Evolutionary conservation across 2,329 filamentous ascomycete genomes (phyloP).

Genomic region (Elsinoe ampelina): DNA sequence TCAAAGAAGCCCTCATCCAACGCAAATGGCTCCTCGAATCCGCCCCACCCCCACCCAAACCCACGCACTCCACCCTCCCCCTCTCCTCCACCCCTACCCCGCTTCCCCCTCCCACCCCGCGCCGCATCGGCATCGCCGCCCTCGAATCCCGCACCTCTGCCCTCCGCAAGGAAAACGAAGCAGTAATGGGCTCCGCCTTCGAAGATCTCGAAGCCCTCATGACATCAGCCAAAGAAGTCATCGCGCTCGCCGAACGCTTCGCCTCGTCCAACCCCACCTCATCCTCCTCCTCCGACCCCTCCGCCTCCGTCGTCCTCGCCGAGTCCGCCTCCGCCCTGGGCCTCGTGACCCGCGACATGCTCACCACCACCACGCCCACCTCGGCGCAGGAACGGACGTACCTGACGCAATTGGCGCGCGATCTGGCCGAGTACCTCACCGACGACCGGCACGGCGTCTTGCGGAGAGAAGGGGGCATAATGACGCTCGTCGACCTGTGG

Average conservation of each 20-base stretch:
- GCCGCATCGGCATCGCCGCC: conserved; percentile 80
- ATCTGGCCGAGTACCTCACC: conserved; percentile 79
- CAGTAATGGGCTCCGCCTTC: conserved; percentile 87
- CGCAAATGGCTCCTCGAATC: conserved; percentile 90
- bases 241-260: conserved; percentile 84
- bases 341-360: conserved; percentile 88
- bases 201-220: conserved; percentile 94
- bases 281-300: conserved; percentile 41
- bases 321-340: conserved; percentile 78
- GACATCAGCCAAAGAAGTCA: conserved; percentile 93
- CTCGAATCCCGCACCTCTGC: conserved; percentile 78
- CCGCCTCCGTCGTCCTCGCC: conserved; percentile 65
- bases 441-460: conserved; percentile 74
- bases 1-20: conserved; percentile 82
- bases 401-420: conserved; percentile 74
- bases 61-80: conserved; percentile 20
- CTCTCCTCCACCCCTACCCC: conserved; percentile 22
- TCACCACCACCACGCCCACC: conserved; percentile 61
- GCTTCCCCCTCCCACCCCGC: conserved; percentile 29
- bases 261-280: conserved; percentile 50
- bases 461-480: conserved; percentile 72
- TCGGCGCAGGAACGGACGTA: conserved; percentile 73
- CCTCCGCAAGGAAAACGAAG: conserved; percentile 82
- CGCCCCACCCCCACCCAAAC: conserved; percentile 72
- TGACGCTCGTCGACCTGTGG: conserved; percentile 85